A percentile compares a stretch with the other conserved stretches of the same genome.
These are phyloP conservation scores for Anaeromyces robustus DNA, from an alignment of 192 early-diverging fungal genomes.

Conservation along the genomic window DNA sequence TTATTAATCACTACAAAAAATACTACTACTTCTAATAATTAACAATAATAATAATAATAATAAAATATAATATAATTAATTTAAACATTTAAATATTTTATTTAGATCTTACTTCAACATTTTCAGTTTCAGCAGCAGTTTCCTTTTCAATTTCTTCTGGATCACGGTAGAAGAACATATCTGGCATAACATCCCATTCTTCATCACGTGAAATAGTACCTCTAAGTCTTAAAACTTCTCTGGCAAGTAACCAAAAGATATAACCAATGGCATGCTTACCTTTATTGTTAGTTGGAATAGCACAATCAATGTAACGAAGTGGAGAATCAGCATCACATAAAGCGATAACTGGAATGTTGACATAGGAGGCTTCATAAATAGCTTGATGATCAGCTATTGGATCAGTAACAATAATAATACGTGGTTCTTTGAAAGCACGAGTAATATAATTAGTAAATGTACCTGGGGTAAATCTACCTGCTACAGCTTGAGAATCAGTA, in stretches of 20 bases:
- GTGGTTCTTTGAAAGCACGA: slow-evolving; percentile 96
- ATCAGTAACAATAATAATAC: slow-evolving; percentile 93
- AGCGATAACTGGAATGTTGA: slow-evolving; percentile 99
- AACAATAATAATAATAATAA: too few species aligned
- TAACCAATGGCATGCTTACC: slow-evolving; percentile 98
- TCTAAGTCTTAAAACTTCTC: slow-evolving; percentile 96
- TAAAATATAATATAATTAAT: too few species aligned
- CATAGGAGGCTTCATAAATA: slow-evolving; percentile 97
- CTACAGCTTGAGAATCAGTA: slow-evolving; percentile 97
- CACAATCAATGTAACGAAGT: slow-evolving; percentile 87
- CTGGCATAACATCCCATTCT: slow-evolving; percentile 95
- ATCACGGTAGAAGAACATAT: slow-evolving; percentile 99
- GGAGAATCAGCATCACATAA: slow-evolving; percentile 95
- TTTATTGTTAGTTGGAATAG: slow-evolving; percentile 99
- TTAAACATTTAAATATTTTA: too few species aligned
- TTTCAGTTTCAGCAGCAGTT: slow-evolving; percentile 33
- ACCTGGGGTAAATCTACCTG: slow-evolving; percentile 99
- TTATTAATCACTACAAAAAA: too few species aligned
- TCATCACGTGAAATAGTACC: slow-evolving; percentile 70
- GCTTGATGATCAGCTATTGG: slow-evolving; percentile 97
- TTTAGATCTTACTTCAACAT: slow-evolving; percentile 7
- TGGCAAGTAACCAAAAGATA: slow-evolving; percentile 90
- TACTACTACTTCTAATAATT: too few species aligned
- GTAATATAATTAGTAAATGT: slow-evolving; percentile 99
- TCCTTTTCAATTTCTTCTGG: slow-evolving; percentile 52